Percentiles rank a stretch among this genome's conserved stretches.
These are phyloP conservation scores for Aspergillus felis DNA, from an alignment of 2,329 filamentous ascomycete genomes.

Conservation along the genomic window DNA sequence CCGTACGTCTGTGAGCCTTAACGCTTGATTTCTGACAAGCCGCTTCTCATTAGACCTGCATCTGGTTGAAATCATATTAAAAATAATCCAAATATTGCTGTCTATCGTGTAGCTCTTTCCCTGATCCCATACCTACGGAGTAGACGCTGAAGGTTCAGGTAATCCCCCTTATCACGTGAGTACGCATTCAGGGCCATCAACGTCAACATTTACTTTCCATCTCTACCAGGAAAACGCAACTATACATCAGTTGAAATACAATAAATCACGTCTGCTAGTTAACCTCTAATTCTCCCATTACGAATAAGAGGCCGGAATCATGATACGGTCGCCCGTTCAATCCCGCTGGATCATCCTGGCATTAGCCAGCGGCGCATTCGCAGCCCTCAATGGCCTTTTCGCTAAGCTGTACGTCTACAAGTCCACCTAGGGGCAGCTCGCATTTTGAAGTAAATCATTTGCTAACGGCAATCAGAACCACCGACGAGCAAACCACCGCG, in stretches of 20 bases:
- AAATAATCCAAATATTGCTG: too few relatives aligned
- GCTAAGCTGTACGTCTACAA: constrained; percentile 53
- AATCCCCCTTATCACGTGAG: neutral
- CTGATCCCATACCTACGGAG: too few relatives aligned
- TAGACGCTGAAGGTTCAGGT: neutral
- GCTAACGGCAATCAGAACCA: constrained; percentile 45
- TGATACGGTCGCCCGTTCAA: constrained; percentile 8
- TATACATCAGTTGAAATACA: neutral
- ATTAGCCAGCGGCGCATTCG: constrained; percentile 58
- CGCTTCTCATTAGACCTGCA: too few relatives aligned
- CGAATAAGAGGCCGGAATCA: neutral
- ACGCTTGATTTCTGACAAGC: too few relatives aligned
- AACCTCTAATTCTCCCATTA: neutral
- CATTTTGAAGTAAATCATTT: neutral
- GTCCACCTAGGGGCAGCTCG: neutral
- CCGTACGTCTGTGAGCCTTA: too few relatives aligned
- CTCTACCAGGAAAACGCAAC: neutral
- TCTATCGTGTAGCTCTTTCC: too few relatives aligned
- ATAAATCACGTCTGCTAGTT: neutral
- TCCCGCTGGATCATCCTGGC: constrained; percentile 53
- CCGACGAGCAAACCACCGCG: constrained; percentile 54
- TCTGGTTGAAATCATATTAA: too few relatives aligned
- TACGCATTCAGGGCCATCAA: neutral
- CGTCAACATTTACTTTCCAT: neutral
- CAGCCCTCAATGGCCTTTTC: constrained; percentile 63